Evolutionary conservation across 805 yeast species (phyloP), one percentile per base, ranked within the genome.

Genomic region (Candida railenensis): DNA sequence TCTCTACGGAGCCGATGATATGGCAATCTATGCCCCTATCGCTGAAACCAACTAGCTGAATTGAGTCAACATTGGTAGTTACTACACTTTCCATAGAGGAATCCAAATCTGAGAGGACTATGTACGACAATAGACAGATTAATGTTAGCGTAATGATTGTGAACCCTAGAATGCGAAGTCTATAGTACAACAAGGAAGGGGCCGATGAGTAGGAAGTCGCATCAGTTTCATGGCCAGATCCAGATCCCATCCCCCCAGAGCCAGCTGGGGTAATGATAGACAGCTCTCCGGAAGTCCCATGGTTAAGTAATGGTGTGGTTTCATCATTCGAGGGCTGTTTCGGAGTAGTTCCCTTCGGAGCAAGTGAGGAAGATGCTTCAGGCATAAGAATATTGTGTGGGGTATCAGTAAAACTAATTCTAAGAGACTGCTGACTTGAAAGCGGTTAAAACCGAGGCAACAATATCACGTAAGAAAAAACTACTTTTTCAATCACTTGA

Each of bases 21-120:
- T 61, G 65, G 18, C 65, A 53, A 19, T 59, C 53, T 4, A 67
- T 39, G 2, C 76, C 75, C 4, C 44, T 40, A 15, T 57, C 58
- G 25, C 56, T 55, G 20, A 66, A 45, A 9, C 48, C 47, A 4
- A 42, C 40, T 8, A 42, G 14, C 25, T 21, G 15, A n/a, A 42
- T 4, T 18, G 45, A 33, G 30, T 33, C 20, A 16, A 42, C 43
- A 5, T 18, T 34, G 5, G 42, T 18, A 36, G 42, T 45, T 12
- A 51, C 44, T 7, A 50, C 52, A 21, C 25, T 47, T 21, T 38
- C 46, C 21, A 43, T 46, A 34, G 49, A 51, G 28, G 21, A 9
- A 12, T 20, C 45, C 19, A 42, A 19, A n/a, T 28, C 40, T 5
- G 32, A 3, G 5, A 42, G 30, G 8, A 36, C n/a, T 3, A 44